Conservation (phyloP, 2,329 filamentous ascomycete species). For the Teratosphaeria viscida region DNA sequence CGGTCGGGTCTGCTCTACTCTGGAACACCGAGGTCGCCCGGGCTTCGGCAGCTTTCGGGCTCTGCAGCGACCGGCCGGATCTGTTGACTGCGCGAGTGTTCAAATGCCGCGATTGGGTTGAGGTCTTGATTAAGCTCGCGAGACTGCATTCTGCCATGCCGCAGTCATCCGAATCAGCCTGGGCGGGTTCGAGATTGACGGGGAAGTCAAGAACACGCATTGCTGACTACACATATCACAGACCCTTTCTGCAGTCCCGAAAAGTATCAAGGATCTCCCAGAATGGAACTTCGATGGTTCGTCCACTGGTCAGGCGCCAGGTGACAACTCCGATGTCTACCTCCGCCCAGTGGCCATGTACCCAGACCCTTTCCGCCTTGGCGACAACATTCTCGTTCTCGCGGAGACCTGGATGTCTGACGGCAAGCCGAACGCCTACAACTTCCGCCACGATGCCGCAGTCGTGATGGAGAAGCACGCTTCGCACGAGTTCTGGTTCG, state of each 20-base stretch:
- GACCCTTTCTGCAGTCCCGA: constrained; percentile 53
- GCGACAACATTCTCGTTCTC: constrained; percentile 88
- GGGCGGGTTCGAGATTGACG: neutral
- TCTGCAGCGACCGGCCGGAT: neutral
- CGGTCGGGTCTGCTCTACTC: neutral
- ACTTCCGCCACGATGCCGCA: constrained; percentile 85
- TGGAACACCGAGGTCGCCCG: neutral
- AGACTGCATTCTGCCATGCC: neutral
- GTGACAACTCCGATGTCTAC: constrained; percentile 96
- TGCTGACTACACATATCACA: constrained; percentile 23
- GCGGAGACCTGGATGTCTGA: constrained; percentile 91
- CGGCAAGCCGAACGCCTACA: constrained; percentile 95
- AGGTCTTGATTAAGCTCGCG: neutral
- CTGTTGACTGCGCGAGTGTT: neutral
- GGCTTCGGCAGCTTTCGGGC: constrained; percentile 2
- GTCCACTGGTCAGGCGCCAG: constrained; percentile 82
- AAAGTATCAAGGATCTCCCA: constrained; percentile 53
- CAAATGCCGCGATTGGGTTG: neutral
- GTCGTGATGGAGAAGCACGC: constrained; percentile 84
- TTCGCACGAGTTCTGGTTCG: constrained; percentile 86
- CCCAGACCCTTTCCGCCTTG: constrained; percentile 82
- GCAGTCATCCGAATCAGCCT: neutral
- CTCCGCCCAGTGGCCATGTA: constrained; percentile 81
- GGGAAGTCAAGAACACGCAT: neutral
- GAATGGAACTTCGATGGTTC: constrained; percentile 84